Conservation (phyloP, 768 basidiomycete species). For the Clathrus columnatus region DNA sequence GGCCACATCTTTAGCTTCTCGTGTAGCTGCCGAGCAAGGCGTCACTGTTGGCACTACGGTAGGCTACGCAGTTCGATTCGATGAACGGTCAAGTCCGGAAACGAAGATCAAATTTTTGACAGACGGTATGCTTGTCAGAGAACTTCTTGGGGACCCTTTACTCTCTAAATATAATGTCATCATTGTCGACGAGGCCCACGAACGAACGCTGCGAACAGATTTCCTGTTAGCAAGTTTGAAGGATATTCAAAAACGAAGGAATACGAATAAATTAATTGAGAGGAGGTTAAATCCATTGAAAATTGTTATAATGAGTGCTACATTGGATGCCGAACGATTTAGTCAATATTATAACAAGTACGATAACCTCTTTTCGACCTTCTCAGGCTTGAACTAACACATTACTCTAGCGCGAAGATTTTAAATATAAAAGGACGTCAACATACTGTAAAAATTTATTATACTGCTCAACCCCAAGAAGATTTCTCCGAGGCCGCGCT, state of each 20-base stretch:
- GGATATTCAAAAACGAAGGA: constrained; percentile 62
- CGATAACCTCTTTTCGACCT: constrained; percentile 28
- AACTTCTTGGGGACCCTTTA: constrained; percentile 71
- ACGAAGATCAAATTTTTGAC: constrained; percentile 95
- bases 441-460: constrained; percentile 80
- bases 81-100: constrained; percentile 59
- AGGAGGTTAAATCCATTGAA: constrained; percentile 60
- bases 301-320: constrained; percentile 95
- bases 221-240: constrained; percentile 88
- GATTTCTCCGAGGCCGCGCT: constrained; percentile 88
- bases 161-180: constrained; percentile 80
- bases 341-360: constrained; percentile 80
- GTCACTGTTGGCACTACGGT: constrained; percentile 65
- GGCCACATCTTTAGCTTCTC: constrained; percentile 85
- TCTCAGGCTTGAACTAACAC: not conserved
- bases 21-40: constrained; percentile 82
- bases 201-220: constrained; percentile 90
- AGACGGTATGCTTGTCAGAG: constrained; percentile 95
- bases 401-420: constrained; percentile 60
- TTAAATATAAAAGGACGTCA: constrained; percentile 91
- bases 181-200: constrained; percentile 95
- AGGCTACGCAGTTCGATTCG: constrained; percentile 94
- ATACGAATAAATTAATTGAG: constrained; percentile 32
- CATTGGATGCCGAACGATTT: constrained; percentile 92
- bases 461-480: constrained; percentile 59